Conservation (phyloP, 192 early-diverging fungal genomes). For the Dissophora ornata region DNA sequence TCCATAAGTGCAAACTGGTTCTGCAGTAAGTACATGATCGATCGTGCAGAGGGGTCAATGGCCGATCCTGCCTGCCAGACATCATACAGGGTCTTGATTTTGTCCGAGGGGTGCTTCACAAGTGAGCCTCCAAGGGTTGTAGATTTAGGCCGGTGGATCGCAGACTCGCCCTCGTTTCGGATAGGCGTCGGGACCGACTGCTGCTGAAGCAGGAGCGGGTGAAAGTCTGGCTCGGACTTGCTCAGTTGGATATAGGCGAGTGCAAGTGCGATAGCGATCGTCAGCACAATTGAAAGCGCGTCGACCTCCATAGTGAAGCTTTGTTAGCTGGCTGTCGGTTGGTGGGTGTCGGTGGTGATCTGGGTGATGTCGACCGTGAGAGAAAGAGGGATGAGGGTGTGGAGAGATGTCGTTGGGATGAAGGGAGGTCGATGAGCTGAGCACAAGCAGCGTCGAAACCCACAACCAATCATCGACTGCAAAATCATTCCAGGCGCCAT, state of each 20-base stretch:
- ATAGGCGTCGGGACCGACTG: conserved; percentile 63
- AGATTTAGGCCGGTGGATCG: conserved; percentile 62
- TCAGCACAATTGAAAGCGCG: conserved; percentile 57
- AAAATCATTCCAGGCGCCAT: no score
- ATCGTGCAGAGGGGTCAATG: conserved; percentile 33
- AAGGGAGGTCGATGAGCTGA: no score
- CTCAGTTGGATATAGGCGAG: conserved; percentile 42
- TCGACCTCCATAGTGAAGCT: conserved; percentile 66
- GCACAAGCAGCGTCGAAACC: no score
- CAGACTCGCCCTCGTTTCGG: conserved; percentile 62
- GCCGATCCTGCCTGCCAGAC: conserved; percentile 56
- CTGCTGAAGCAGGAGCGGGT: conserved; percentile 66
- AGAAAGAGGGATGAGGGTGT: no score
- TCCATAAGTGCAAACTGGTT: conserved; percentile 33
- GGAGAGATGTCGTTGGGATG: no score
- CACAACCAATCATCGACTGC: no score
- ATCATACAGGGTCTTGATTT: conserved; percentile 60
- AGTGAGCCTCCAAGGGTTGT: conserved; percentile 56
- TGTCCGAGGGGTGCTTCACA: conserved; percentile 44
- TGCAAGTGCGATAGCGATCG: conserved; percentile 54
- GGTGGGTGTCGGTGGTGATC: no score
- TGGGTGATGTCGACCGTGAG: no score
- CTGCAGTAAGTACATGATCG: conserved; percentile 31
- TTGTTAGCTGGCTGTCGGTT: no score
- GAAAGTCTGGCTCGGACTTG: conserved; percentile 64